These are phyloP conservation scores for Dichotomopilus funicola DNA, from an alignment of 2,329 filamentous ascomycete species.

Conservation along the genomic window DNA sequence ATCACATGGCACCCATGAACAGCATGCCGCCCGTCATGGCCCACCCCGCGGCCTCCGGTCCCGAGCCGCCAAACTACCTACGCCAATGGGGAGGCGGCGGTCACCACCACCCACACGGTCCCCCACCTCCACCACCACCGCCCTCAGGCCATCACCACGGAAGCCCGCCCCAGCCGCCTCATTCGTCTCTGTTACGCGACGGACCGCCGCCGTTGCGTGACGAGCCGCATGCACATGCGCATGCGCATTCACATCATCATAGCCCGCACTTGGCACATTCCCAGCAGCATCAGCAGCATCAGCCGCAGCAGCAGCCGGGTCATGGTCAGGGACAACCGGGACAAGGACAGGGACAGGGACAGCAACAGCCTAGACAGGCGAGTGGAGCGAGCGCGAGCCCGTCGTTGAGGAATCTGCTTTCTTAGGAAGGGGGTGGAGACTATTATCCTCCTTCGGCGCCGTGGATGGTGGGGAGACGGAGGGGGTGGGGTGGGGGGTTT, in stretches of 20 bases:
- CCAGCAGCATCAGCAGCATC: background rate
- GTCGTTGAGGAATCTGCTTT: slow-evolving; percentile 64
- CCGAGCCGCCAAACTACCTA: slow-evolving; percentile 11
- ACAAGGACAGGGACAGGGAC: slow-evolving; percentile 29
- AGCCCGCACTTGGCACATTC: slow-evolving; percentile 26
- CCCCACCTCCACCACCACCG: background rate
- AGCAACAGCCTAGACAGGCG: slow-evolving; percentile 33
- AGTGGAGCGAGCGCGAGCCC: slow-evolving; percentile 72
- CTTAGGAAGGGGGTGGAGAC: background rate
- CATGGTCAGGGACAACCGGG: slow-evolving; percentile 21
- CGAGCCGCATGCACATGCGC: slow-evolving; percentile 11
- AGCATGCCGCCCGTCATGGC: slow-evolving; percentile 13
- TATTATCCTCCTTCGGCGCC: background rate
- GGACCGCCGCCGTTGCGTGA: slow-evolving; percentile 18
- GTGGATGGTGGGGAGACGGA: background rate
- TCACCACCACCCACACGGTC: slow-evolving; percentile 6
- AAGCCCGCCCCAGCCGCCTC: slow-evolving; percentile 38
- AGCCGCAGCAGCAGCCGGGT: background rate
- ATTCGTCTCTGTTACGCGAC: slow-evolving; percentile 29
- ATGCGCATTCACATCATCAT: slow-evolving; percentile 13
- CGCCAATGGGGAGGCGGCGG: slow-evolving; percentile 14
- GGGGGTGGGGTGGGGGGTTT: background rate
- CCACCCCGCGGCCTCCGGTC: slow-evolving; percentile 5
- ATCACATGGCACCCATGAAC: slow-evolving; percentile 16
- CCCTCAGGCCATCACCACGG: slow-evolving; percentile 29